These are phyloP conservation scores for Trichosporon coremiiforme DNA, from an alignment of 1,284 basidiomycete species.

Conservation along the genomic window DNA sequence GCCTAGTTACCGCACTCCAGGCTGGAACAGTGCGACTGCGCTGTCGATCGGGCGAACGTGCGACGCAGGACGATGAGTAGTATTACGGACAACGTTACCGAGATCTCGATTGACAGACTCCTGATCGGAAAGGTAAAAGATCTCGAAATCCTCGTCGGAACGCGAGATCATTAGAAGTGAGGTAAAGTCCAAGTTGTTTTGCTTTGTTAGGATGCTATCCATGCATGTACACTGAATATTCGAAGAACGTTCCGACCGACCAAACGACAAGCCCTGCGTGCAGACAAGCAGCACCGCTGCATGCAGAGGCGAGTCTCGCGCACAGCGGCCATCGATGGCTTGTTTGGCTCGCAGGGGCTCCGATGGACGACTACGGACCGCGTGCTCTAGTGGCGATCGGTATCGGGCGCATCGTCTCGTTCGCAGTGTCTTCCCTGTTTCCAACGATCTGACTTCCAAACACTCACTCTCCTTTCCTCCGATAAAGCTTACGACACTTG, in stretches of 20 bases:
- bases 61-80: not conserved
- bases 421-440: not conserved
- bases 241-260: not conserved
- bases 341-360: not conserved
- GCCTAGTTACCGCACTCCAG: not conserved
- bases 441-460: not conserved
- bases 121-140: not conserved
- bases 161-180: constrained; percentile 15
- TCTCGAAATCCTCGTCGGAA: not conserved
- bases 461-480: not conserved
- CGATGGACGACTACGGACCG: not conserved
- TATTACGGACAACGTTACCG: not conserved
- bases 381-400: not conserved
- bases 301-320: too few relatives aligned
- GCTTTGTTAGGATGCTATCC: constrained; percentile 18
- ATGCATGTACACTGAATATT: constrained; percentile 19
- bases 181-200: constrained; percentile 20
- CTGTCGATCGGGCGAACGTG: not conserved
- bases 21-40: not conserved
- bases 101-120: constrained; percentile 1
- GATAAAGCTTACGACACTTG: not conserved
- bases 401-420: not conserved
- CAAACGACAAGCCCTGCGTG: not conserved
- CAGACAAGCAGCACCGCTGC: too few relatives aligned
- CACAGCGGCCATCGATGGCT: too few relatives aligned